Conservation (phyloP, 2,329 filamentous ascomycete species). For the Diaporthe caulivora region DNA sequence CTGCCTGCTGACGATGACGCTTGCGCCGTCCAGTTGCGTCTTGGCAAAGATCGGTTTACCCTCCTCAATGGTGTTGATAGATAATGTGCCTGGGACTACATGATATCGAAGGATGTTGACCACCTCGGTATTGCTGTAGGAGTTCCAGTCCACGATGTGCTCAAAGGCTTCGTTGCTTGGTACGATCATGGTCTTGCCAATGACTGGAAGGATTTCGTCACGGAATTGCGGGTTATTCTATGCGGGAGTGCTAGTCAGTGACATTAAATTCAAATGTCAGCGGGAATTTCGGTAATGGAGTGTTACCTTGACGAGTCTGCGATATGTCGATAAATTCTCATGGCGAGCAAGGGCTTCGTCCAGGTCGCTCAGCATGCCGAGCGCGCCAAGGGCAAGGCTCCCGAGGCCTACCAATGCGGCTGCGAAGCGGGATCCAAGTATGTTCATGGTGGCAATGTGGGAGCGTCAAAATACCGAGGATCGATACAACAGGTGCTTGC, state of each 20-base stretch:
- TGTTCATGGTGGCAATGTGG: not conserved
- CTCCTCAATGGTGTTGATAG: constrained; percentile 45
- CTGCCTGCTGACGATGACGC: constrained; percentile 60
- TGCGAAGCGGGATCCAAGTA: not conserved
- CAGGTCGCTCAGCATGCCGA: not conserved
- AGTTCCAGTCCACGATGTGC: constrained; percentile 57
- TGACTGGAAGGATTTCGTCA: constrained; percentile 54
- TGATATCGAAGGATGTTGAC: constrained; percentile 72
- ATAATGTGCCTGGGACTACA: constrained; percentile 66
- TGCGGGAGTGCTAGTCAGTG: not conserved
- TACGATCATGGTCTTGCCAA: constrained; percentile 67
- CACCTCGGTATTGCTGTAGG: constrained; percentile 62
- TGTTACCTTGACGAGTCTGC: not conserved
- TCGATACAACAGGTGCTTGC: not conserved
- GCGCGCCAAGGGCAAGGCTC: not conserved
- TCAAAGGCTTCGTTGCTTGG: constrained; percentile 72
- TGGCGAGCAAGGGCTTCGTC: not conserved
- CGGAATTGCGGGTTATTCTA: constrained; percentile 56
- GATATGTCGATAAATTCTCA: not conserved
- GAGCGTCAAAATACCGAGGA: not conserved
- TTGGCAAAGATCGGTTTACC: constrained; percentile 55
- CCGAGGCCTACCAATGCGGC: not conserved
- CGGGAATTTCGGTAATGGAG: not conserved
- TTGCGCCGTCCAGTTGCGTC: constrained; percentile 59
- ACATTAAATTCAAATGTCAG: not conserved